phyloP scores from a whole-genome alignment of 2,329 filamentous ascomycete species.

The Colletotrichum orchidophilum region DNA sequence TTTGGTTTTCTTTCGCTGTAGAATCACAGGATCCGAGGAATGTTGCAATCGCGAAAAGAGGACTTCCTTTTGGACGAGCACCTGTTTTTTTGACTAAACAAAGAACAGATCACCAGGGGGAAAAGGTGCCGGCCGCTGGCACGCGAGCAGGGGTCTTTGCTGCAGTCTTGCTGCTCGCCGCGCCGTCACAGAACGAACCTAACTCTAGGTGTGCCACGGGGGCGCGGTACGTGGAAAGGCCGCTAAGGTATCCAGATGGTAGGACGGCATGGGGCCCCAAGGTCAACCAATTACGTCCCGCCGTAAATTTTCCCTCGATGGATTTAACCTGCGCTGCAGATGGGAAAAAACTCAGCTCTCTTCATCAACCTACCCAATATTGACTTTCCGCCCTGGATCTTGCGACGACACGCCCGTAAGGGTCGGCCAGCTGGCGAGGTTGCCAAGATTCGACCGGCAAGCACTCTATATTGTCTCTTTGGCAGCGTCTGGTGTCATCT shows the following conservation, averaged over 20 bases:
- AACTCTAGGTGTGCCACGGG: background rate
- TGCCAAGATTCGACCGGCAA: background rate
- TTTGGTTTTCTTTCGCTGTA: background rate
- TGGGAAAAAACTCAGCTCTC: background rate
- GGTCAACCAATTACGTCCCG: background rate
- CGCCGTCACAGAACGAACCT: slow-evolving; percentile 12
- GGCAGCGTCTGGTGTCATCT: background rate
- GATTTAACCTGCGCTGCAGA: slow-evolving; percentile 19
- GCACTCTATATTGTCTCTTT: background rate
- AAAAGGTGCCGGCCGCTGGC: slow-evolving; percentile 21
- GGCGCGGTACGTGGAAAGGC: background rate
- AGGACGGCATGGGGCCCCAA: background rate
- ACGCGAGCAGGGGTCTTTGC: slow-evolving; percentile 19
- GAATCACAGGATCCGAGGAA: background rate
- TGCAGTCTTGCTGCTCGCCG: slow-evolving; percentile 4
- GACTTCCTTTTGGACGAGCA: too few relatives aligned
- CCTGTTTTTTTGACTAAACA: slow-evolving; percentile 13
- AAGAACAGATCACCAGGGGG: slow-evolving; percentile 35
- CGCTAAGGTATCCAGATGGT: too few relatives aligned
- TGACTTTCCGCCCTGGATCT: background rate
- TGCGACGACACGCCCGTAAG: background rate
- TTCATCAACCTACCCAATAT: background rate
- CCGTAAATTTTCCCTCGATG: background rate
- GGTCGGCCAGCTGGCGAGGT: background rate
- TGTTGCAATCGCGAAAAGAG: background rate